Conservation (phyloP, 2,329 filamentous ascomycete genomes). For the Colletotrichum gloeosporioides region DNA sequence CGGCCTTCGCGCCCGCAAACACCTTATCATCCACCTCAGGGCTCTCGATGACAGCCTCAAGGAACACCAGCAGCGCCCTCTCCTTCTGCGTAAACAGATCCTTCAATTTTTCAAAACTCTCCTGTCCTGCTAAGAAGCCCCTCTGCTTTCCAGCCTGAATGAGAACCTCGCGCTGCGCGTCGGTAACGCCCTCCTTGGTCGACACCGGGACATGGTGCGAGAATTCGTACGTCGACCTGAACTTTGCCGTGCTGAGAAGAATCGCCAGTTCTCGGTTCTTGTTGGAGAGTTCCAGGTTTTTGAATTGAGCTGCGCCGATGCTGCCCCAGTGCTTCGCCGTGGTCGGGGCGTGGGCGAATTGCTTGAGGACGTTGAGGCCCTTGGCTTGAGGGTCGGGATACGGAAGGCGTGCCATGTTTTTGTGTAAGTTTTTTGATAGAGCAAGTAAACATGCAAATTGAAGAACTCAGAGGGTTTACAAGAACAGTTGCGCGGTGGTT, state of each 20-base stretch:
- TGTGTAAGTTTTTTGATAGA: too few relatives aligned
- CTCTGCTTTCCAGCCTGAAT: background rate
- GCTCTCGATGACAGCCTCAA: background rate
- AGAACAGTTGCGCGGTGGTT: background rate
- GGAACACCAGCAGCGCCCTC: background rate
- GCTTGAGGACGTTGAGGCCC: background rate
- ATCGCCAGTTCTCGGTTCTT: background rate
- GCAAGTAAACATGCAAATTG: too few relatives aligned
- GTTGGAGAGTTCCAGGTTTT: background rate
- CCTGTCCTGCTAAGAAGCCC: background rate
- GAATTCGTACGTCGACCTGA: background rate
- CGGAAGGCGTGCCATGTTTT: background rate
- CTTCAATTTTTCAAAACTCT: fast-evolving
- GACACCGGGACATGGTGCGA: background rate
- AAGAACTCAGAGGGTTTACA: too few relatives aligned
- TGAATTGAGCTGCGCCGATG: background rate
- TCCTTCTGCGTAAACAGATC: background rate
- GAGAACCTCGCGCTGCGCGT: background rate
- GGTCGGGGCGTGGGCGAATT: background rate
- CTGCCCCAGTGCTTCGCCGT: background rate
- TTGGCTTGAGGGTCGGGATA: background rate
- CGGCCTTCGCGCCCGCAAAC: background rate
- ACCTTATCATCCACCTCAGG: background rate
- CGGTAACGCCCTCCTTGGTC: background rate
- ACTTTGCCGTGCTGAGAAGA: background rate